A percentile compares a stretch with the other conserved stretches of the same genome.
Evolutionary conservation across 2,329 filamentous ascomycete species (phyloP).

Genomic region (Coniella lustricola): DNA sequence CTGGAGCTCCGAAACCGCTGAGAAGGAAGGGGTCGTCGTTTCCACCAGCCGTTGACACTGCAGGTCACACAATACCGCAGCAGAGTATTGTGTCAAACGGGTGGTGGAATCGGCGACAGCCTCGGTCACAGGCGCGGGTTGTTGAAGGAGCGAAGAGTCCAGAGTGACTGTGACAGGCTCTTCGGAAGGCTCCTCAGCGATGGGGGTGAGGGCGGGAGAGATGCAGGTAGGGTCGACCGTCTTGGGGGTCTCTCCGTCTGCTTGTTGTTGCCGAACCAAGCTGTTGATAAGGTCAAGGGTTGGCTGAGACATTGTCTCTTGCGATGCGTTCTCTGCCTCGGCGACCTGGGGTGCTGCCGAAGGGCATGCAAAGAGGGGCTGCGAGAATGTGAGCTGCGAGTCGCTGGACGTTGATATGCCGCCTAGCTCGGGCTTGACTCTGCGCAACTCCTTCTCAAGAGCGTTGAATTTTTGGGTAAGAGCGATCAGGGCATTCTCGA

Average conservation of each 20-base stretch:
- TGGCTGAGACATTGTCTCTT: constrained; percentile 7
- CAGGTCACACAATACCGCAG: constrained; percentile 99
- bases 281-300: constrained; percentile 32
- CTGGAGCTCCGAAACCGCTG: constrained; percentile 39
- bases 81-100: constrained; percentile 99
- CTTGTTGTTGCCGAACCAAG: constrained; percentile 32
- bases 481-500: constrained; percentile 56
- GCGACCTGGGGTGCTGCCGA: constrained; percentile 1
- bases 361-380: constrained; percentile 42
- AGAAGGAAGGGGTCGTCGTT: constrained; percentile 38
- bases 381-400: constrained; percentile 50
- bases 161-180: constrained; percentile 23
- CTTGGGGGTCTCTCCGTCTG: constrained; percentile 20
- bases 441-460: constrained; percentile 43
- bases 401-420: constrained; percentile 34
- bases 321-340: neutral
- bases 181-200: constrained; percentile 36
- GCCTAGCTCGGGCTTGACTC: constrained; percentile 38
- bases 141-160: constrained; percentile 20
- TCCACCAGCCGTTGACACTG: constrained; percentile 86
- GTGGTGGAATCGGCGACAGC: constrained; percentile 44
- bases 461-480: constrained; percentile 48
- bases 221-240: constrained; percentile 58
- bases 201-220: constrained; percentile 49
- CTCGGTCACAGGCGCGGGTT: constrained; percentile 19